These are phyloP conservation scores for Salix exigua DNA, from an alignment of 345 rosid genomes.

Conservation along the genomic window DNA sequence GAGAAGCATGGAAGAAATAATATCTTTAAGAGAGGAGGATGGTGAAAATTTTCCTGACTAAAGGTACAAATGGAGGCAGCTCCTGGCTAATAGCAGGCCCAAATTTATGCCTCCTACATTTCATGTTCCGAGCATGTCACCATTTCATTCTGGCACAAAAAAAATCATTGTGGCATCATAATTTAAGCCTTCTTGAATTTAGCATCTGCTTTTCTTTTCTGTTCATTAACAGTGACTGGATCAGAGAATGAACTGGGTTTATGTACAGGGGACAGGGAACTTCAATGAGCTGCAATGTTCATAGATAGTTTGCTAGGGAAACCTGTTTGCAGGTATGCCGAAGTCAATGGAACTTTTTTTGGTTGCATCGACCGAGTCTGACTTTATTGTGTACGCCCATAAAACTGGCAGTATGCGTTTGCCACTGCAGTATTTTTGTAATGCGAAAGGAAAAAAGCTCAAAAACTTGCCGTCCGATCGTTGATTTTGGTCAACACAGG, in stretches of 20 bases:
- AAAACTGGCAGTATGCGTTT: background rate
- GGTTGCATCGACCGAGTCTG: background rate
- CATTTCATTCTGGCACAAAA: background rate
- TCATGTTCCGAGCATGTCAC: background rate
- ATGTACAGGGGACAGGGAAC: slow-evolving; percentile 26
- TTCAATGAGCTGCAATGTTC: slow-evolving; percentile 30
- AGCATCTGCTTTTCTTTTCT: background rate
- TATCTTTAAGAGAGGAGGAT: slow-evolving; percentile 23
- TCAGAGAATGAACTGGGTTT: slow-evolving; percentile 5
- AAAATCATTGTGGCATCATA: background rate
- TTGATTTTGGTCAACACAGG: background rate
- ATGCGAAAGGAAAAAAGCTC: background rate
- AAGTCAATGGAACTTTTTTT: background rate
- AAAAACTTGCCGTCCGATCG: background rate
- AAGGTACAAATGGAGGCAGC: background rate
- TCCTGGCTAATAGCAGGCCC: background rate
- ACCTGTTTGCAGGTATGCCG: background rate
- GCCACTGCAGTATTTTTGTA: background rate
- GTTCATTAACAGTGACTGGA: background rate
- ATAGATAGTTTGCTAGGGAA: slow-evolving; percentile 9
- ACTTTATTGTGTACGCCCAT: background rate
- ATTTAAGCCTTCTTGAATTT: background rate
- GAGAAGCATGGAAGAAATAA: slow-evolving; percentile 19
- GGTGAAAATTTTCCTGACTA: slow-evolving; percentile 40
- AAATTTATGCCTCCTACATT: background rate